phyloP scores from a whole-genome alignment of 2,329 filamentous ascomycete species.

The Monilinia polystroma region DNA sequence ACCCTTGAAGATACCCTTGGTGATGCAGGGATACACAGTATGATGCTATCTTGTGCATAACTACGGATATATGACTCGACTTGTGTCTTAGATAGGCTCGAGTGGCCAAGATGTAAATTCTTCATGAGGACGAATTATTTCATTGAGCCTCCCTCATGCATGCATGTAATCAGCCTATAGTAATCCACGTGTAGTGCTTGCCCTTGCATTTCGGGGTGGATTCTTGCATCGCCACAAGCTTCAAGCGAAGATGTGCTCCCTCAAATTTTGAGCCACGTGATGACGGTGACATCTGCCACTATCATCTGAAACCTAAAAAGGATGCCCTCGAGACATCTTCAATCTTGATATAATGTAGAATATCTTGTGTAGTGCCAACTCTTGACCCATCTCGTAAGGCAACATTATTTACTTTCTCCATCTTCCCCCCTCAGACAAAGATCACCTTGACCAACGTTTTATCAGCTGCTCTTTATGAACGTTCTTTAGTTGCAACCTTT shows the following conservation, averaged over 20 bases:
- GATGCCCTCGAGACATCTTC: slow-evolving; percentile 9
- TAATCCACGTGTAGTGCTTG: slow-evolving; percentile 19
- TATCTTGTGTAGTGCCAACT: neutral
- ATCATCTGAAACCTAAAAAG: slow-evolving; percentile 21
- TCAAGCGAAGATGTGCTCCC: neutral
- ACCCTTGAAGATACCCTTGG: slow-evolving; percentile 13
- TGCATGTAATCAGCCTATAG: slow-evolving; percentile 9
- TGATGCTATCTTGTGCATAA: slow-evolving; percentile 7
- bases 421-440: slow-evolving; percentile 16
- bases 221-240: slow-evolving; percentile 21
- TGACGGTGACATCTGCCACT: slow-evolving; percentile 23
- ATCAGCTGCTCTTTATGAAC: slow-evolving; percentile 52
- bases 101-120: slow-evolving; percentile 4
- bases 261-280: slow-evolving; percentile 14
- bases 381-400: neutral
- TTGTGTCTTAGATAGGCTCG: slow-evolving; percentile 11
- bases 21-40: neutral
- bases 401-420: neutral
- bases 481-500: slow-evolving; percentile 44
- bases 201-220: slow-evolving; percentile 20
- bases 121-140: neutral
- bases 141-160: slow-evolving; percentile 17
- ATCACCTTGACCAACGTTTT: slow-evolving; percentile 44
- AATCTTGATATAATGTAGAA: slow-evolving; percentile 18
- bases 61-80: slow-evolving; percentile 17